Evolutionary conservation across 495 filamentous ascomycete species (phyloP).

Genomic region (Beverwykella pulmonaria): DNA sequence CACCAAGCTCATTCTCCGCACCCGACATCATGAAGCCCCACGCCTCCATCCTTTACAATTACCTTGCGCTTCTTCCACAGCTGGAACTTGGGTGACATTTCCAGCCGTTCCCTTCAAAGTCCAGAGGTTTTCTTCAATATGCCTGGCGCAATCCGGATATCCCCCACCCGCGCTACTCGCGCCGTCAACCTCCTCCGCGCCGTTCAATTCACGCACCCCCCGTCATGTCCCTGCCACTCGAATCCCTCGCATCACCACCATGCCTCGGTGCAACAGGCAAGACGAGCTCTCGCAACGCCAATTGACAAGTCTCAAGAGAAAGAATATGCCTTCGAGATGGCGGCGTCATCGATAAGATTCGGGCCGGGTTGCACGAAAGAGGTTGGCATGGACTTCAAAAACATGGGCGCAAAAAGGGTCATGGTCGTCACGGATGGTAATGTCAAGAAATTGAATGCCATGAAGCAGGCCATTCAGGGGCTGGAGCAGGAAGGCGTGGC

Average conservation of each 20-base stretch:
- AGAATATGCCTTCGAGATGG: slow-evolving; percentile 99
- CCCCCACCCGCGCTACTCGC: slow-evolving; percentile 67
- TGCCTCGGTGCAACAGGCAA: slow-evolving; percentile 55
- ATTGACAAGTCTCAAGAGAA: slow-evolving; percentile 71
- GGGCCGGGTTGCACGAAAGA: slow-evolving; percentile 92
- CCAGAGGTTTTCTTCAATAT: not conserved
- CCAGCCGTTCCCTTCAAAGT: not conserved
- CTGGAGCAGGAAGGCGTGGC: slow-evolving; percentile 74
- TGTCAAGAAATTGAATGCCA: slow-evolving; percentile 76
- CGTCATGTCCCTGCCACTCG: slow-evolving; percentile 88
- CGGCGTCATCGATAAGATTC: slow-evolving; percentile 88
- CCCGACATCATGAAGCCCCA: not conserved
- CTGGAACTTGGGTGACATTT: not conserved
- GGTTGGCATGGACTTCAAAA: slow-evolving; percentile 98
- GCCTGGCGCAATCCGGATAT: slow-evolving; percentile 9
- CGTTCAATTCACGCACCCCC: slow-evolving; percentile 86
- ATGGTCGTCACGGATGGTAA: slow-evolving; percentile 87
- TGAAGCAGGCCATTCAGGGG: slow-evolving; percentile 79
- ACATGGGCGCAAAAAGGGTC: slow-evolving; percentile 82
- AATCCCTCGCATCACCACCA: slow-evolving; percentile 70
- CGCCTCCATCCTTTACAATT: not conserved
- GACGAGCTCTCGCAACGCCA: slow-evolving; percentile 71
- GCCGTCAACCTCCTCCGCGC: slow-evolving; percentile 84
- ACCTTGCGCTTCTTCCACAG: not conserved
- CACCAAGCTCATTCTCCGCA: not conserved